These are phyloP conservation scores for Linnemannia zychae DNA, from an alignment of 192 early-diverging fungal genomes.

Conservation along the genomic window DNA sequence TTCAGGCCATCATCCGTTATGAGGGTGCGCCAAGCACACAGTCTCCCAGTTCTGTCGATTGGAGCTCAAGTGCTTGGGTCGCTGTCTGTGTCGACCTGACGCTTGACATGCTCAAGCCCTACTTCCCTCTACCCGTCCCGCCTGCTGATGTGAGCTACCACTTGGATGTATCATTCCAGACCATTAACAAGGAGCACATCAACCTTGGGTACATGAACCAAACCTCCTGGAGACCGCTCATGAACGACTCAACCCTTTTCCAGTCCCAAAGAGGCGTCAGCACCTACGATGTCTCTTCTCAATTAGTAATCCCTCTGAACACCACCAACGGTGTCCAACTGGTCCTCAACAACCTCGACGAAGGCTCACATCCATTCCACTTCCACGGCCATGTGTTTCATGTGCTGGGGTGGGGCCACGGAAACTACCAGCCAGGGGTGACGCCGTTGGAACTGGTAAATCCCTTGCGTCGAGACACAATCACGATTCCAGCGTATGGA, in stretches of 20 bases:
- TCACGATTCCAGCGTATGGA: conserved; percentile 45
- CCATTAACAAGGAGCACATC: conserved; percentile 3
- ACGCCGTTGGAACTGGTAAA: conserved; percentile 19
- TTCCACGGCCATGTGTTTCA: conserved; percentile 60
- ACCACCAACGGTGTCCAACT: conserved; percentile 32
- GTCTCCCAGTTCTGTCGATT: conserved; percentile 30
- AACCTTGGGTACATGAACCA: conserved; percentile 35
- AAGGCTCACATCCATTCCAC: conserved; percentile 55
- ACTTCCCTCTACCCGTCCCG: conserved; percentile 8
- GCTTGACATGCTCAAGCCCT: conserved; percentile 39
- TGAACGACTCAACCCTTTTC: conserved; percentile 29
- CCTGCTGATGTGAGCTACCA: background rate
- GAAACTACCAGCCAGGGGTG: conserved; percentile 23
- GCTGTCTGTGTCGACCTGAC: conserved; percentile 29
- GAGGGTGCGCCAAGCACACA: conserved; percentile 45
- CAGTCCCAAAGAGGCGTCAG: conserved; percentile 21
- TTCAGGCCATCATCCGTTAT: conserved; percentile 54
- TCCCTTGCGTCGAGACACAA: conserved; percentile 50
- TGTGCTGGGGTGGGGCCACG: conserved; percentile 47
- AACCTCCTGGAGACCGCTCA: conserved; percentile 45
- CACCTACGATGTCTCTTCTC: conserved; percentile 15
- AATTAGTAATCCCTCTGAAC: conserved; percentile 19
- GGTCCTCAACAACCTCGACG: conserved; percentile 37
- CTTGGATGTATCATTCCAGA: conserved; percentile 20
- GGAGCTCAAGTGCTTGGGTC: conserved; percentile 22